Base-by-base conservation (phyloP, 1,284 basidiomycete genomes). In the Ceratobasidium sp. region DNA sequence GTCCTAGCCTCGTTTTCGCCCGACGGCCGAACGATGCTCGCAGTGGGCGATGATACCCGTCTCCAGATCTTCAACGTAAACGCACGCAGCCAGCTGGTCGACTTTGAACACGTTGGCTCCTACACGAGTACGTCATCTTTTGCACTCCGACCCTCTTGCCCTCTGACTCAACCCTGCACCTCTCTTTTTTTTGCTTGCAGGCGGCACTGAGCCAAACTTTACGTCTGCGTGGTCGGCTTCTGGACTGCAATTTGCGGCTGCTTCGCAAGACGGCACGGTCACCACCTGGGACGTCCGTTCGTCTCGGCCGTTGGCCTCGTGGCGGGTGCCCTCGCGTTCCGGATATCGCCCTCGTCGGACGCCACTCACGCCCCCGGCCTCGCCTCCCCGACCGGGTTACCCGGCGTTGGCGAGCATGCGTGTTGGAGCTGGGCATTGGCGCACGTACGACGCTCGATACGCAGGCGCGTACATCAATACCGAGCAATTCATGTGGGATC, bases 231-330 rank as follows among this genome's bases (percentile, higher is more conserved):
- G 94, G 83, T 92, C 89, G 3, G 82, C 88, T 0, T 89, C 93
- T 76, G 92, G 93, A 0, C 84, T 85, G 58, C 92, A 93, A 76
- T 95, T 94, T 77, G 93, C 92, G 0, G 92, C 95, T 0, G 93
- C 91, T 3, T 90, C 88, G 26, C 94, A 96, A 79, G 93, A 95
- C 77, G 94, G 94, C 14, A 85, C 89, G 14, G 89, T 95, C 1
- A 89, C 88, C 1, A 79, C 83, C 14, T 83, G 80, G 79, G 82
- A 83, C 70, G 77, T 81, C 10, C 78, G 81, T 5, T 77, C 76
- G 3, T 77, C 76, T n/a, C 64, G 75, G 12, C 74, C 76, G 28
- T 73, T 80, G 21, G 78, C 79, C 0, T 71, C 72, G 12, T 76
- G 76, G 57, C 48, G 43, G 21, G 52, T 72, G 0, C 39, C 65